phyloP scores from a whole-genome alignment of 208 protist species.

The Vickermania ingenoplastis region DNA sequence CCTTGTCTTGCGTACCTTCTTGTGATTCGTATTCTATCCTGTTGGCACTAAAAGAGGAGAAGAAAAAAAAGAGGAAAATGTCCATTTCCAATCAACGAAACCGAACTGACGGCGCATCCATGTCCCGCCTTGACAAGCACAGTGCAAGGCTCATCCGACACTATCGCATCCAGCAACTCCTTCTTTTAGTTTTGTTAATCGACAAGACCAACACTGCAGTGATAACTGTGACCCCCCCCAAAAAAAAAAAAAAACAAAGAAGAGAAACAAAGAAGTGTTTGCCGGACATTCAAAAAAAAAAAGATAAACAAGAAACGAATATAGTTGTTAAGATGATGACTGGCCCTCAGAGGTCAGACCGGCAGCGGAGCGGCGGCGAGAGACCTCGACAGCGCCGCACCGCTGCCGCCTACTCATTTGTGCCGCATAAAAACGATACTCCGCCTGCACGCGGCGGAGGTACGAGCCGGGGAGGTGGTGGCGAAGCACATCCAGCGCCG shows the following conservation, averaged over 20 bases:
- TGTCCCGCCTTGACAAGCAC: no score
- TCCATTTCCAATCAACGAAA: not conserved
- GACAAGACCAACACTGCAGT: no score
- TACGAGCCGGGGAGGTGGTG: constrained; percentile 57
- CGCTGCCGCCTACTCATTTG: not conserved
- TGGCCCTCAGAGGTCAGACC: no score
- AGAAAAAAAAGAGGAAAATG: constrained; percentile 3
- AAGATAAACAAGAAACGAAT: constrained; percentile 6
- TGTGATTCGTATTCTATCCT: not conserved
- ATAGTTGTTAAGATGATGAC: no score
- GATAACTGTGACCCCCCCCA: no score
- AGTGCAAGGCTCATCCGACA: no score
- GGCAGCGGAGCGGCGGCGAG: no score
- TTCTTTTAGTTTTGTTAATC: no score
- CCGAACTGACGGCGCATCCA: no score
- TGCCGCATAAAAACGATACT: not conserved
- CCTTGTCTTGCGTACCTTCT: not conserved
- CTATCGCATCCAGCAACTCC: no score
- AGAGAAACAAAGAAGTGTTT: constrained; percentile 8
- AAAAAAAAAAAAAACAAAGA: constrained; percentile 8
- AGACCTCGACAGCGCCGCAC: not conserved
- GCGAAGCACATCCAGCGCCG: constrained; percentile 8
- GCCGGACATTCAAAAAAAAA: not conserved
- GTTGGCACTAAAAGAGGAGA: not conserved
- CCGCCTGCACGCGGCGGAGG: constrained; percentile 4